A percentile compares a stretch with the other conserved stretches of the same genome.
Evolutionary conservation across 495 filamentous ascomycete species (phyloP).

Genomic region (Hypoxylon intermedium): DNA sequence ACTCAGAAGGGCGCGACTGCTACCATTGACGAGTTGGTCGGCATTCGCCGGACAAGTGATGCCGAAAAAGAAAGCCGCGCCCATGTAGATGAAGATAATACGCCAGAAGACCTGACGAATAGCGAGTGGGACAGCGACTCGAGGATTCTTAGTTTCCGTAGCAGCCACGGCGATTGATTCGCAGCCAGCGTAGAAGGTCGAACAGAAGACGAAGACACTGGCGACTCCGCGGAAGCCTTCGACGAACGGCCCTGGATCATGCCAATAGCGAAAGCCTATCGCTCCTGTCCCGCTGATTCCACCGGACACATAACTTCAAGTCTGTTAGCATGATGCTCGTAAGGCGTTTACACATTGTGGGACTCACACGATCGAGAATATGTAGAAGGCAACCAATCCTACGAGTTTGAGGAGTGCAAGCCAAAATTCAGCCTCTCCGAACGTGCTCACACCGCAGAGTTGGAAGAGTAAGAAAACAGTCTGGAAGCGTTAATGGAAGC

Average conservation of each 20-base stretch:
- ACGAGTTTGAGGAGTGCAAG: conserved; percentile 71
- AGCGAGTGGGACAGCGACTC: conserved; percentile 71
- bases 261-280: conserved; percentile 72
- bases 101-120: conserved; percentile 79
- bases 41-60: conserved; percentile 61
- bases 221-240: conserved; percentile 69
- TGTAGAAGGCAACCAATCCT: conserved; percentile 70
- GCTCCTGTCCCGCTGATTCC: conserved; percentile 54
- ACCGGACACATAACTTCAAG: conserved; percentile 54
- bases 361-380: conserved; percentile 68
- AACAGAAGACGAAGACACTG: conserved; percentile 68
- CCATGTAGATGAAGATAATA: conserved; percentile 77
- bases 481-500: conserved; percentile 37
- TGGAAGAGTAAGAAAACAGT: conserved; percentile 54
- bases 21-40: conserved; percentile 56
- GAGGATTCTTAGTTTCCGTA: conserved; percentile 75
- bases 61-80: conserved; percentile 75
- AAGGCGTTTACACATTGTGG: conserved; percentile 36
- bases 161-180: conserved; percentile 77
- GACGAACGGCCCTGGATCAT: conserved; percentile 70
- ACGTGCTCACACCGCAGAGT: conserved; percentile 57
- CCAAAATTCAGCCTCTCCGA: conserved; percentile 71
- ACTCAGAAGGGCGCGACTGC: conserved; percentile 55
- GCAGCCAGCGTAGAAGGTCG: conserved; percentile 76
- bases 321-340: conserved; percentile 39